Evolutionary conservation across 768 basidiomycete genomes (phyloP).

Genomic region (Botryobasidium botryosum): DNA sequence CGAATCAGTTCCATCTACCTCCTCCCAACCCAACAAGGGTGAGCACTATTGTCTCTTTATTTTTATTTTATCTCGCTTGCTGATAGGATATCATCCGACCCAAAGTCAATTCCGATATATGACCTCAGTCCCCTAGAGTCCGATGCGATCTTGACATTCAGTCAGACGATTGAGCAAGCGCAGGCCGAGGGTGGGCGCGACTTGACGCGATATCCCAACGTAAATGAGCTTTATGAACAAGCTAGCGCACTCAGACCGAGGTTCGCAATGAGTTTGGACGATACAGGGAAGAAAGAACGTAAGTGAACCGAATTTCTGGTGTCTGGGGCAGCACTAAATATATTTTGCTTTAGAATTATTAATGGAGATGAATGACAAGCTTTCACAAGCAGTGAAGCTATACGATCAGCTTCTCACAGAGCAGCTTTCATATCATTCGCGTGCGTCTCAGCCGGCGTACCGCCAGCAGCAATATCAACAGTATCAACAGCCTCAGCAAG

Average conservation of each 20-base stretch:
- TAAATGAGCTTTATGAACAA: conserved; percentile 70
- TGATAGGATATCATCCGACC: conserved; percentile 9
- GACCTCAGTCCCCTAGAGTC: conserved; percentile 71
- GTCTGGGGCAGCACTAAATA: too few relatives aligned
- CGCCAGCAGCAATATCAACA: conserved; percentile 15
- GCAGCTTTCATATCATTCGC: conserved; percentile 52
- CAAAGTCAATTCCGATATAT: conserved; percentile 52
- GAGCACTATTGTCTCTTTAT: conserved; percentile 1
- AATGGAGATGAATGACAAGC: conserved; percentile 85
- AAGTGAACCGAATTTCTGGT: conserved; percentile 19
- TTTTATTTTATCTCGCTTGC: not conserved
- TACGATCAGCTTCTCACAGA: conserved; percentile 81
- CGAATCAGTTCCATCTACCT: not conserved
- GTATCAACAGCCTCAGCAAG: conserved; percentile 6
- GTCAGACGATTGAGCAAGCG: conserved; percentile 74
- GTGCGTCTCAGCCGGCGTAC: conserved; percentile 9
- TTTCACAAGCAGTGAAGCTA: conserved; percentile 79
- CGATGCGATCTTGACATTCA: conserved; percentile 79
- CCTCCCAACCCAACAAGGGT: not conserved
- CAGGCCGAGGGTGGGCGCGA: conserved; percentile 62
- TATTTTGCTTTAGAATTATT: conserved; percentile 48
- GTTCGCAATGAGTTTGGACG: conserved; percentile 67
- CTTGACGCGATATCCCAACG: conserved; percentile 65
- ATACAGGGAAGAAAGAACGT: conserved; percentile 77
- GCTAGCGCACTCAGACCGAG: conserved; percentile 66